Evolutionary conservation across 2,329 filamentous ascomycete species (phyloP).

Genomic region (Chalaropsis thielavioides): DNA sequence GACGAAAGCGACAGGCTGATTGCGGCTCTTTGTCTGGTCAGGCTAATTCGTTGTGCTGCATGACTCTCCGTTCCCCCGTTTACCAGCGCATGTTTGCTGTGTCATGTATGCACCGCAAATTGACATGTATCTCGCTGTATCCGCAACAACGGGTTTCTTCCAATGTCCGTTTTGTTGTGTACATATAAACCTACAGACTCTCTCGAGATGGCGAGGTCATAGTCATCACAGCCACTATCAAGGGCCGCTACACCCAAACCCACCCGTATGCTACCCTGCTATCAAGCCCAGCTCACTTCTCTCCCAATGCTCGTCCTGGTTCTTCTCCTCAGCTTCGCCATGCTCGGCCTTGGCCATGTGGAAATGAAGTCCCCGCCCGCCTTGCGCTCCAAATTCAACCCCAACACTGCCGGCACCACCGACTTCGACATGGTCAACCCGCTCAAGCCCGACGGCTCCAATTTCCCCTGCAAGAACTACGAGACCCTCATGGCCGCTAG

Average conservation of each 20-base stretch:
- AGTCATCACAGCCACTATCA: background rate
- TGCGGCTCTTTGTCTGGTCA: background rate
- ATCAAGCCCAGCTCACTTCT: background rate
- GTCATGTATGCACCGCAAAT: background rate
- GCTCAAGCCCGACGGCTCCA: conserved; percentile 36
- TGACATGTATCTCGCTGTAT: background rate
- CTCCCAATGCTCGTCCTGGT: conserved; percentile 1
- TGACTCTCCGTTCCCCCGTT: background rate
- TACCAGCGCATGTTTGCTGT: background rate
- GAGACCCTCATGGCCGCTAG: conserved; percentile 21
- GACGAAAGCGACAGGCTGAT: background rate
- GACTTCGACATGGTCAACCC: conserved; percentile 44
- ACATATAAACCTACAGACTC: background rate
- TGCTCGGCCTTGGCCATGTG: conserved; percentile 22
- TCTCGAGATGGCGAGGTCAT: background rate
- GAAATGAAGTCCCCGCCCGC: conserved; percentile 23
- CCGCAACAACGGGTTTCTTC: background rate
- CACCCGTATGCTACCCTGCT: background rate
- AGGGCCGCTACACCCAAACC: background rate
- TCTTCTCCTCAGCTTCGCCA: conserved; percentile 14
- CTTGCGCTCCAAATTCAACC: conserved; percentile 23
- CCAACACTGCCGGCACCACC: conserved; percentile 25
- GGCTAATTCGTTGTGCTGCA: background rate
- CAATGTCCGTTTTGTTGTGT: background rate
- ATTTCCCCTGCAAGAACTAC: conserved; percentile 48